Percentiles rank a stretch among this genome's conserved stretches.
phyloP scores from a whole-genome alignment of 345 rosid species.

The Bruguiera sexangula region DNA sequence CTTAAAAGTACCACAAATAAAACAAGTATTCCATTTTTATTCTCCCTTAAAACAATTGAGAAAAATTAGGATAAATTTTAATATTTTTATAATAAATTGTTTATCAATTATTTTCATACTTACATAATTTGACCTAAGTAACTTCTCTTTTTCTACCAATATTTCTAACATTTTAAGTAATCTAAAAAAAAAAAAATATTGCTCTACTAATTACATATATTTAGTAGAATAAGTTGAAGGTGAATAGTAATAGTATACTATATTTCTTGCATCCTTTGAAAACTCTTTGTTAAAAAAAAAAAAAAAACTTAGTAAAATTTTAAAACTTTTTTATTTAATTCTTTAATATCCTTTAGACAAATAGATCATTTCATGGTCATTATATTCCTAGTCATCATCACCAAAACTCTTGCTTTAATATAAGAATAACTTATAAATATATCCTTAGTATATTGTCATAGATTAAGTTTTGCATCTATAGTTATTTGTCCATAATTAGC shows the following conservation, averaged over 20 bases:
- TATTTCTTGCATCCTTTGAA: not conserved
- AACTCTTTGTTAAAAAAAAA: not conserved
- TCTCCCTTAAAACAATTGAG: not conserved
- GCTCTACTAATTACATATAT: conserved; percentile 6
- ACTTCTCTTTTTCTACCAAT: not conserved
- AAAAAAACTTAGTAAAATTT: not conserved
- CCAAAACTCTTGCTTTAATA: no score
- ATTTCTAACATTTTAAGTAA: not conserved
- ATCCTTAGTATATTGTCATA: no score
- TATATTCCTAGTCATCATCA: no score
- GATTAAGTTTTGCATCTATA: no score
- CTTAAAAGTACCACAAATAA: not conserved
- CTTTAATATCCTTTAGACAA: not conserved
- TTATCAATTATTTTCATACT: not conserved
- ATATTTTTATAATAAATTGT: conserved; percentile 2
- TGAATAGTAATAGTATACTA: not conserved
- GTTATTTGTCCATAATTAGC: no score
- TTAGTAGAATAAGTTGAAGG: not conserved
- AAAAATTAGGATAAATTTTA: not conserved
- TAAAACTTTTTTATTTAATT: not conserved
- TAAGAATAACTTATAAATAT: no score
- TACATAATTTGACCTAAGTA: not conserved
- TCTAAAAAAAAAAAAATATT: not conserved
- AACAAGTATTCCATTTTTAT: not conserved
- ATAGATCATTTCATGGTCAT: no score